Evolutionary conservation across 2,329 filamentous ascomycete species (phyloP), one percentile per base, ranked within the genome.

Genomic region (Acarospora socialis): DNA sequence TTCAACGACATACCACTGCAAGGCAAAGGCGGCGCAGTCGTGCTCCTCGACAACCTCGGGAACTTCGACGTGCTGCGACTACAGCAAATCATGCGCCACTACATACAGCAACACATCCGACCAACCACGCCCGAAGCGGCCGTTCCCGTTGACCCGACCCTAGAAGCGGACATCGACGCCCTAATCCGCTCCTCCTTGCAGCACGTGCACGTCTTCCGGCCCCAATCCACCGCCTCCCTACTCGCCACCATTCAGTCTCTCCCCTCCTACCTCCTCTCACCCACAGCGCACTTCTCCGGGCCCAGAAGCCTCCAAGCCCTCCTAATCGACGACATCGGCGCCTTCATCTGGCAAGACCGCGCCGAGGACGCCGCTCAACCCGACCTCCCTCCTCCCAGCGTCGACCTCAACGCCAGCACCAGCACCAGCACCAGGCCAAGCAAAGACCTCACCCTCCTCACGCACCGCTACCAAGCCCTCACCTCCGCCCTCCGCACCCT

Each of bases 201-300:
- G 17, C 70, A 77, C 43, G 49, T 77, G 21, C 71, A 76, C 46
- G 55, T 77, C 38, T 68, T 73, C 51, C 61, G 54, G 3, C 69
- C 70, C 0, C 57, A 65, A 26, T 66, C 65, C 1, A 66, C 66
- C 15, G 28, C 51, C 2, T 56, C 63, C 2, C 50, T 73, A 1
- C 50, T 73, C 2, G 47, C 60, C 5, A 69, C 67, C 0, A 45
- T 77, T 1, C 39, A 50, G 3, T 40, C 43, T 0, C 46, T 77
- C 1, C 57, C 61, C 10, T 25, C 41, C 0, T 71, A 73, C 45
- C 60, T 77, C 5, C 57, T 70, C 38, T 39, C 56, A 35, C 36
- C 30, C 2, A 28, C 33, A 10, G 41, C 53, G 21, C 68, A 73
- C 45, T 37, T 44, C 13, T 73, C 68, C 4, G 48, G 53, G 19